Evolutionary conservation across 108 stramenopile species (phyloP), one percentile per base, ranked within the genome.

Genomic region (Nannochloropsis salina): DNA sequence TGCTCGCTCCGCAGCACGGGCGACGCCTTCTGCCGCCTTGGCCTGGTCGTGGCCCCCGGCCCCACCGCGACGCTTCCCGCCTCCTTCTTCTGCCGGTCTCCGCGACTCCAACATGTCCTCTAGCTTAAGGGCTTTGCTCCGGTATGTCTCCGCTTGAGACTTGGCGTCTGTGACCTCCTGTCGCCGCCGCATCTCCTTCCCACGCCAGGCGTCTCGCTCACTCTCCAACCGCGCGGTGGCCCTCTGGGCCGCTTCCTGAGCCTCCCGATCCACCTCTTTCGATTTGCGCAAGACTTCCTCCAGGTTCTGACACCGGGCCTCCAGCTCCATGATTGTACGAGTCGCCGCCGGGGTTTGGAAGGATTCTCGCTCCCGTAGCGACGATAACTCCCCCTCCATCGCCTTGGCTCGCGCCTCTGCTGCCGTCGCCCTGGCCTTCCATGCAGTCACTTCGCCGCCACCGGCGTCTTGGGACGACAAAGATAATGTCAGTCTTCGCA

Each of bases 181-280:
- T 8, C n/a, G 15, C 8, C 15, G 20, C 6, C 8, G 61, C n/a
- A 2, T n/a, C 31, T 31, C 31, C 31, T 31, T 31, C 3, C 61
- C 61, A 15, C n/a, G 20, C 8, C 61, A 6, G 20, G 15, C 61
- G 15, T n/a, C 20, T 74, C 61, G 61, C n/a, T 74, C 61, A n/a
- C n/a, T n/a, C n/a, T 74, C 61, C n/a, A 74, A 74, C 8, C 61
- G 15, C 3, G 6, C n/a, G 20, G n/a, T n/a, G 15, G 15, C 61
- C n/a, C n/a, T n/a, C n/a, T 74, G 3, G 8, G 61, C 61, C 4
- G 15, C 61, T 74, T 74, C n/a, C n/a, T 2, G 61, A 2, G 61
- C 61, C 61, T 74, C 61, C 61, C 61, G 15, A 15, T 74, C 61
- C 61, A 74, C 61, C 61, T 74, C 61, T n/a, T 74, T 74, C 15